Evolutionary conservation across 2,329 filamentous ascomycete genomes (phyloP).

Genomic region (Immersiporthe knoxdaviesiana): DNA sequence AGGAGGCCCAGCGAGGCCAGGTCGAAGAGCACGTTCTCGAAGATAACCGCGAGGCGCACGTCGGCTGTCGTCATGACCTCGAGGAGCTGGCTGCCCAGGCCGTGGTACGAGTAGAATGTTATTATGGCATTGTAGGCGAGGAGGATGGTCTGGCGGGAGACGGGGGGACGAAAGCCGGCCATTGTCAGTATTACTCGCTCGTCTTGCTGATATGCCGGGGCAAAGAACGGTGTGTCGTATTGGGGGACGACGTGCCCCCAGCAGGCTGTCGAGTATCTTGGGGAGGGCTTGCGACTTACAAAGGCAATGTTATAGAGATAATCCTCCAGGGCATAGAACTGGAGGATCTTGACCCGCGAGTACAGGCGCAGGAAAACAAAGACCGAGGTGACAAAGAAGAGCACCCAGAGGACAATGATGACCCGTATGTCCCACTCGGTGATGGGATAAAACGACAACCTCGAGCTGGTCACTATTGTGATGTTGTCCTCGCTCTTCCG

Average conservation of each 20-base stretch:
- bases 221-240: not conserved
- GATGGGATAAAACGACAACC: slow-evolving; percentile 23
- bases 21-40: slow-evolving; percentile 29
- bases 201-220: not conserved
- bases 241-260: not conserved
- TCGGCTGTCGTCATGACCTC: slow-evolving; percentile 23
- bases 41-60: slow-evolving; percentile 21
- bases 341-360: slow-evolving; percentile 27
- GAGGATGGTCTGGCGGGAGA: slow-evolving; percentile 20
- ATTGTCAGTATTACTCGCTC: not conserved
- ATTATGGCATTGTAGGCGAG: slow-evolving; percentile 30
- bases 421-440: slow-evolving; percentile 24
- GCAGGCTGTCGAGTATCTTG: not conserved
- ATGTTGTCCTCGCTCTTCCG: slow-evolving; percentile 22
- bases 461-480: slow-evolving; percentile 15
- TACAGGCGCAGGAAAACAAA: slow-evolving; percentile 27
- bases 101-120: slow-evolving; percentile 29
- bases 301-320: slow-evolving; percentile 29
- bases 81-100: slow-evolving; percentile 28
- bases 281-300: slow-evolving; percentile 18
- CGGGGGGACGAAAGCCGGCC: not conserved
- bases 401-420: slow-evolving; percentile 27
- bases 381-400: slow-evolving; percentile 27
- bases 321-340: slow-evolving; percentile 29
- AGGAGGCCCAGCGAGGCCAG: slow-evolving; percentile 26